These are phyloP conservation scores for Gentiana straminea DNA, from an alignment of 257 asterid genomes.

Conservation along the genomic window DNA sequence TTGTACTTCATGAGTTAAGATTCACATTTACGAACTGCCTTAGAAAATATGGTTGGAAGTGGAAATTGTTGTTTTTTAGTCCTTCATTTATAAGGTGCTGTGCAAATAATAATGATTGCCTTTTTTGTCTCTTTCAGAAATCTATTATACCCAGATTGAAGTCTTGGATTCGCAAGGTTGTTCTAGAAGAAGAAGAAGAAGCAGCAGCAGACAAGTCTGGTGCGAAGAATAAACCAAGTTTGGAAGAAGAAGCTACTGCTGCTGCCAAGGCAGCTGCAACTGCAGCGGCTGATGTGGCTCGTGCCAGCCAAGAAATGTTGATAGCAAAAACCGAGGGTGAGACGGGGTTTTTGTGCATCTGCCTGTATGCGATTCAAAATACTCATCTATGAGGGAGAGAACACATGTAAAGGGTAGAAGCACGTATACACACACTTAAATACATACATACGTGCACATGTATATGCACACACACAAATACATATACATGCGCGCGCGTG, in stretches of 20 bases:
- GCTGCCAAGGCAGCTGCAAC: constrained; percentile 95
- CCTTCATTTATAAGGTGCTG: no score
- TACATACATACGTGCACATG: no score
- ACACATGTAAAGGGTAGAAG: no score
- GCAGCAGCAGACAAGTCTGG: constrained; percentile 33
- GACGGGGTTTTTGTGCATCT: no score
- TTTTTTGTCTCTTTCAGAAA: constrained; percentile 40
- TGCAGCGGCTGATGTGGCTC: constrained; percentile 93
- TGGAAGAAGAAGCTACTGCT: constrained; percentile 76
- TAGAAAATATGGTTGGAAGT: no score
- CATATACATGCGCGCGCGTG: no score
- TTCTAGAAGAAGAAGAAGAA: constrained; percentile 38
- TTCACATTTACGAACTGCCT: neutral
- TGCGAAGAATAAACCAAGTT: constrained; percentile 40
- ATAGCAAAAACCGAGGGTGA: constrained; percentile 64
- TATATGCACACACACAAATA: no score
- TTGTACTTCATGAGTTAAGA: neutral
- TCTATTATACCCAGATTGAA: constrained; percentile 66
- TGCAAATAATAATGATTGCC: constrained; percentile 6
- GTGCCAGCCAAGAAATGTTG: constrained; percentile 82
- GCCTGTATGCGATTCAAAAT: no score
- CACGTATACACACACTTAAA: no score
- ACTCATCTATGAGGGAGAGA: no score
- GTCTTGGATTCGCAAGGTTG: constrained; percentile 90
- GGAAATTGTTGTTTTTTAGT: no score